phyloP scores from a whole-genome alignment of 163 green algal genomes.

The Coccomyxa subellipsoidea region DNA sequence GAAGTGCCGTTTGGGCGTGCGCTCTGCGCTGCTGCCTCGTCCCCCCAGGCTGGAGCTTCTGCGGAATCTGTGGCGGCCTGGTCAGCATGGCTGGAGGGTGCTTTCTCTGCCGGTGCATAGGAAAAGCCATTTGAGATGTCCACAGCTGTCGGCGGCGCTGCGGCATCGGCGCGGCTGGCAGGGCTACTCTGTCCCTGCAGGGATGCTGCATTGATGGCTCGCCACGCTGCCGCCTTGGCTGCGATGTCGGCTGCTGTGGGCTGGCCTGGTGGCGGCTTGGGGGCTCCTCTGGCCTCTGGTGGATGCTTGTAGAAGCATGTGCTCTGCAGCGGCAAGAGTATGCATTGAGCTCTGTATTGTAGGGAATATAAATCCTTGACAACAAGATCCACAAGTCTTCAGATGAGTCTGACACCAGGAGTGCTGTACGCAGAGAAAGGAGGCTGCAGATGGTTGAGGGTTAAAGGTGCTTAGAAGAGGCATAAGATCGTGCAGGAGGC shows the following conservation, averaged over 20 bases:
- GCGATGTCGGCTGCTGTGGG: not conserved
- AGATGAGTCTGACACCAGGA: not conserved
- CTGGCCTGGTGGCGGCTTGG: not conserved
- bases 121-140: too few relatives aligned
- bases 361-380: too few relatives aligned
- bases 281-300: not conserved
- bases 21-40: not conserved
- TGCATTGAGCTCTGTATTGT: too few relatives aligned
- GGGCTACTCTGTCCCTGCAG: too few relatives aligned
- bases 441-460: not conserved
- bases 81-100: not conserved
- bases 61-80: not conserved
- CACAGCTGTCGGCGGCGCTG: too few relatives aligned
- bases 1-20: too few relatives aligned
- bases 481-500: not conserved
- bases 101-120: too few relatives aligned
- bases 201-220: not conserved
- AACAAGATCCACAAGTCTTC: not conserved
- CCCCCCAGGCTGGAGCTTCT: not conserved
- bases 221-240: not conserved
- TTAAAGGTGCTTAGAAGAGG: not conserved
- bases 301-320: slow-evolving; percentile 38
- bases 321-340: slow-evolving; percentile 18
- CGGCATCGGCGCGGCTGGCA: too few relatives aligned
- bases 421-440: not conserved